phyloP scores from a whole-genome alignment of 805 yeast genomes.

The Schwanniomyces polymorphus region DNA sequence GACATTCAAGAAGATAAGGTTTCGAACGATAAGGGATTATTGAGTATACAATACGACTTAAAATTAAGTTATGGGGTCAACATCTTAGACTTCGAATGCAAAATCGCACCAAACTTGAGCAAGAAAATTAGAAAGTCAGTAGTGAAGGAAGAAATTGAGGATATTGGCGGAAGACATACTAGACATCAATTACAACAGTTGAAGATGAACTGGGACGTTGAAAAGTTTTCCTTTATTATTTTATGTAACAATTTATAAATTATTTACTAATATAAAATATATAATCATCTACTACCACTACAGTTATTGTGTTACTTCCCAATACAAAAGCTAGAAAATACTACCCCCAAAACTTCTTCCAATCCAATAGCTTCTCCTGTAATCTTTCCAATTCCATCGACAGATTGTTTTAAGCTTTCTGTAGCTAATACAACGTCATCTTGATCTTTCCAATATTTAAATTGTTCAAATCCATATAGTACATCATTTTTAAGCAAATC shows the following conservation, averaged over 20 bases:
- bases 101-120: conserved; percentile 39
- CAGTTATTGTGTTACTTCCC: conserved; percentile 60
- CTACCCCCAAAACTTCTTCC: conserved; percentile 88
- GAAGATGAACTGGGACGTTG: conserved; percentile 48
- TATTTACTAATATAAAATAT: neutral
- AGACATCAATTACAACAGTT: conserved; percentile 46
- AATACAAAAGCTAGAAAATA: conserved; percentile 89
- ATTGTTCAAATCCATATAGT: conserved; percentile 69
- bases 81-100: conserved; percentile 38
- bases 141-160: conserved; percentile 22
- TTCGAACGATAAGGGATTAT: conserved; percentile 14
- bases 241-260: conserved; percentile 24
- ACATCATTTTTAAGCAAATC: conserved; percentile 79
- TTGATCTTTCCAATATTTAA: conserved; percentile 45
- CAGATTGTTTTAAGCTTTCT: conserved; percentile 70
- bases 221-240: conserved; percentile 34
- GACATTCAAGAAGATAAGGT: conserved; percentile 29
- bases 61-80: conserved; percentile 42
- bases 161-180: conserved; percentile 41
- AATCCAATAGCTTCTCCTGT: conserved; percentile 88
- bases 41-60: conserved; percentile 35
- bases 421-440: conserved; percentile 80
- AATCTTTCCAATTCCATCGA: conserved; percentile 87
- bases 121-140: conserved; percentile 31
- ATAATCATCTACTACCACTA: neutral